Evolutionary conservation across 225 moss, liverwort and hornwort genomes (phyloP), one percentile per base, ranked within the genome.

Genomic region (Pseudisothecium myosuroides): DNA sequence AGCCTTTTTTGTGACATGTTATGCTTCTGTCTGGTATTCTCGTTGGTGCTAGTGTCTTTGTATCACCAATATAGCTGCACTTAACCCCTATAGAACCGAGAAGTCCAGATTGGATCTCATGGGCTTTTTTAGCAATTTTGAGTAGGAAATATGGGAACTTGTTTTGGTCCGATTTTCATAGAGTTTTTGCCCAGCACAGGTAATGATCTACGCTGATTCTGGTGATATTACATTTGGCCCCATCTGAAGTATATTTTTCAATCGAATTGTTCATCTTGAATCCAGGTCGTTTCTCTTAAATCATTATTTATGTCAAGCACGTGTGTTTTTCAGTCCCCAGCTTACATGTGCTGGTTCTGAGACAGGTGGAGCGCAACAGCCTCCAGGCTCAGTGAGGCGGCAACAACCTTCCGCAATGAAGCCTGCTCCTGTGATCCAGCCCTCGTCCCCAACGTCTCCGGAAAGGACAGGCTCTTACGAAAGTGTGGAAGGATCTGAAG

Each of bases 401-500:
- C 92, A 73, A 75, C 82, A 60, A 76, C 22, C 91, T 62, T 34
- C 83, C n/a, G 68, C 85, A 56, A 76, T 92, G 89, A 92, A 89
- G 76, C 77, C 87, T 71, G 28, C 60, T 29, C 32, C 89, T 75
- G 89, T 91, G 65, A 88, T 91, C 52, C 92, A 49, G n/a, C 91
- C 92, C 61, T 87, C 56, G 61, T 92, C 92, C 62, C 94, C 94
- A 59, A 83, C 87, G 69, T 92, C 92, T 87, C 94, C 94, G 73
- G 89, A 84, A 71, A 89, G 71, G 68, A 80, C 77, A 47, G 92
- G 91, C 45, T 80, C 89, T 34, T 91, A 83, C 69, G 92, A 92
- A 41, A 91, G 89, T 83, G 92, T 92, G 90, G 94, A 94, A 90
- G 87, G 87, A 52, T 94, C 94, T 39, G 92, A 90, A 76, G 94